A percentile compares a stretch with the other conserved stretches of the same genome.
phyloP scores from a whole-genome alignment of 305 asterid species.

The Withania somnifera region DNA sequence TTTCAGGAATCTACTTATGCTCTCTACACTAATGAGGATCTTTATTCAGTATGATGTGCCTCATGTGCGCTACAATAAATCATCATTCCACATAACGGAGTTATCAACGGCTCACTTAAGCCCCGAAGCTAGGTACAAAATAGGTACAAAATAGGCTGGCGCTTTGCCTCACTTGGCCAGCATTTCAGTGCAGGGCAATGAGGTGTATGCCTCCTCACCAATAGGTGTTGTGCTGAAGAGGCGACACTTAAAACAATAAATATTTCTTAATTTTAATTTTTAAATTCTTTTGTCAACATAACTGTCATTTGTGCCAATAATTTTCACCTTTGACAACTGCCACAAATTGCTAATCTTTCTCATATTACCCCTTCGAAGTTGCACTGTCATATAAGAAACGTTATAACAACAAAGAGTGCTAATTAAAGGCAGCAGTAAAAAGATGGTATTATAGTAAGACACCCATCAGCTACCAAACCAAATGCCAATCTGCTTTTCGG shows the following conservation, averaged over 20 bases:
- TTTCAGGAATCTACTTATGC: not conserved
- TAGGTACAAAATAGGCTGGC: not conserved
- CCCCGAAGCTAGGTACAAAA: not conserved
- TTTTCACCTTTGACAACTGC: not conserved
- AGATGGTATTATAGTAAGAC: not conserved
- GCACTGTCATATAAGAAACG: not conserved
- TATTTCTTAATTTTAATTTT: not conserved
- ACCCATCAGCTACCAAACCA: not conserved
- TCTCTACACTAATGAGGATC: not conserved
- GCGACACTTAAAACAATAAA: not conserved
- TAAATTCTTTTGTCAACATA: not conserved
- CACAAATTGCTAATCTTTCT: not conserved
- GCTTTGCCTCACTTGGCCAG: not conserved
- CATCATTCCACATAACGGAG: not conserved
- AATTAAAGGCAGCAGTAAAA: not conserved
- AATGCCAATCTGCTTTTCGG: not conserved
- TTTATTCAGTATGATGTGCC: not conserved
- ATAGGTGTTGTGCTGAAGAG: not conserved
- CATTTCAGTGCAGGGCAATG: not conserved
- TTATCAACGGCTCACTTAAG: not conserved
- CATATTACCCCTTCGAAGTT: not conserved
- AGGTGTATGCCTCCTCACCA: not conserved
- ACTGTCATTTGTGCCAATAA: not conserved
- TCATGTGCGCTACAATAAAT: not conserved
- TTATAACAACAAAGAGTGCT: not conserved